Conservation (phyloP, 176 grass and related monocot species). For the Chrysopogon serrulatus region DNA sequence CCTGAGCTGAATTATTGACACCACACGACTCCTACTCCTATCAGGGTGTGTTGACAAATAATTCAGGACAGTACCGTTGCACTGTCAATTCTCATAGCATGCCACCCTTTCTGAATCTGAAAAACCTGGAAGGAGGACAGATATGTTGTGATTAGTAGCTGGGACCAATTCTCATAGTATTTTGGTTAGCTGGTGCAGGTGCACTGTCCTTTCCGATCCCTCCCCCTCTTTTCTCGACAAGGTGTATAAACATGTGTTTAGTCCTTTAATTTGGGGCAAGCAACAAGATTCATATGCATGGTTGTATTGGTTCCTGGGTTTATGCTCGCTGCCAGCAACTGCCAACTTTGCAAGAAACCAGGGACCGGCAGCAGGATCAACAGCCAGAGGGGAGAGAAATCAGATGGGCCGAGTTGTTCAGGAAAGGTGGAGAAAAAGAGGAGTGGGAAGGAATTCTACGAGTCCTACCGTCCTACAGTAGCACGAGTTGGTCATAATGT, state of each 20-base stretch:
- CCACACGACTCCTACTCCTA: neutral
- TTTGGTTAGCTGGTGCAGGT: constrained; percentile 8
- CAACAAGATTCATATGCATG: neutral
- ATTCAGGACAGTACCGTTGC: neutral
- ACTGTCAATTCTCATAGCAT: neutral
- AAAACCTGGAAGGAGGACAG: neutral
- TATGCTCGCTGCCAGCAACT: neutral
- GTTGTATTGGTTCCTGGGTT: constrained; percentile 8
- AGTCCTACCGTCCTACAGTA: too few species aligned
- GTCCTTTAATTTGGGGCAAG: neutral
- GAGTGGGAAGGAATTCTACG: neutral
- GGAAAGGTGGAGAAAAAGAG: neutral
- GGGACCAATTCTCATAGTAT: too few species aligned
- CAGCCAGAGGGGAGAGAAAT: neutral
- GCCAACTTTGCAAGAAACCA: neutral
- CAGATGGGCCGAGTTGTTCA: neutral
- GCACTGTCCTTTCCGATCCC: neutral
- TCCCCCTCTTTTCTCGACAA: neutral
- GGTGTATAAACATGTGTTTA: neutral
- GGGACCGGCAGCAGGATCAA: constrained; percentile 5
- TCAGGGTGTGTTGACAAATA: neutral
- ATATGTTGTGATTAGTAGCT: neutral
- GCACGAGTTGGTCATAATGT: constrained; percentile 19
- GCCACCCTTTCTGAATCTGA: neutral
- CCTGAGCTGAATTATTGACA: constrained; percentile 18